Evolutionary conservation across 352 stramenopile genomes (phyloP).

Genomic region (Phytopythium sindhum): DNA sequence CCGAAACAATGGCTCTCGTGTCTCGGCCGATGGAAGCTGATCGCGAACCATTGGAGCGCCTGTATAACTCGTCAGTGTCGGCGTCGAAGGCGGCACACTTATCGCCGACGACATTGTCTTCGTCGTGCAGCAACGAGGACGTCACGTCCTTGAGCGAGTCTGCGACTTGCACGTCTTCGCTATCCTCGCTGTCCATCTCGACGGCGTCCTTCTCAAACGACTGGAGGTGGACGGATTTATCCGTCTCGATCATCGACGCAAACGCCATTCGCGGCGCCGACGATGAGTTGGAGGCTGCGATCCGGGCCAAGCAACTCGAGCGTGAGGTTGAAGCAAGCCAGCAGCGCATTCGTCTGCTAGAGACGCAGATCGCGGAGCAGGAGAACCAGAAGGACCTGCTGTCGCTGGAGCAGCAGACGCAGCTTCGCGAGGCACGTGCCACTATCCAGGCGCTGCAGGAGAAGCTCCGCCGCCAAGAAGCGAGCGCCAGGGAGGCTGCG

Average conservation of each 20-base stretch:
- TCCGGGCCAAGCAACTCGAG: slow-evolving; percentile 58
- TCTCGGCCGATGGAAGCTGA: not conserved
- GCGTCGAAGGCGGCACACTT: not conserved
- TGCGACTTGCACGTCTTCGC: slow-evolving; percentile 19
- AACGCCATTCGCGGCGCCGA: slow-evolving; percentile 11
- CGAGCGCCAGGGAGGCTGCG: slow-evolving; percentile 42
- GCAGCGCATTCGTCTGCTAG: slow-evolving; percentile 51
- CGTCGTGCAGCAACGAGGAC: slow-evolving; percentile 29
- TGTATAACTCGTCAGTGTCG: not conserved
- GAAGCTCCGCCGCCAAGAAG: slow-evolving; percentile 56
- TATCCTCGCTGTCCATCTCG: not conserved
- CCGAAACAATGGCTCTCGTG: slow-evolving; percentile 9
- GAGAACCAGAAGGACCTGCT: slow-evolving; percentile 54
- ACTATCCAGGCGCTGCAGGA: slow-evolving; percentile 56
- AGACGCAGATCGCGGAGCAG: slow-evolving; percentile 50
- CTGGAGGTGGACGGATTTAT: slow-evolving; percentile 20
- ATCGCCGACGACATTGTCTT: slow-evolving; percentile 8
- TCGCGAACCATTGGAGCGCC: not conserved
- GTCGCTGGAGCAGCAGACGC: slow-evolving; percentile 50
- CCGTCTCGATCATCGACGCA: slow-evolving; percentile 9
- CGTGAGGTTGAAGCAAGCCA: slow-evolving; percentile 68
- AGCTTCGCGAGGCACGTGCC: slow-evolving; percentile 51
- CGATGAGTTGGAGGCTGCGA: slow-evolving; percentile 59
- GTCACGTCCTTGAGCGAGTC: slow-evolving; percentile 28
- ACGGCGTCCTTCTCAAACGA: slow-evolving; percentile 22